Percentiles rank a stretch among this genome's conserved stretches.
Evolutionary conservation across 768 basidiomycete genomes (phyloP).

Genomic region (Epithele typhae): DNA sequence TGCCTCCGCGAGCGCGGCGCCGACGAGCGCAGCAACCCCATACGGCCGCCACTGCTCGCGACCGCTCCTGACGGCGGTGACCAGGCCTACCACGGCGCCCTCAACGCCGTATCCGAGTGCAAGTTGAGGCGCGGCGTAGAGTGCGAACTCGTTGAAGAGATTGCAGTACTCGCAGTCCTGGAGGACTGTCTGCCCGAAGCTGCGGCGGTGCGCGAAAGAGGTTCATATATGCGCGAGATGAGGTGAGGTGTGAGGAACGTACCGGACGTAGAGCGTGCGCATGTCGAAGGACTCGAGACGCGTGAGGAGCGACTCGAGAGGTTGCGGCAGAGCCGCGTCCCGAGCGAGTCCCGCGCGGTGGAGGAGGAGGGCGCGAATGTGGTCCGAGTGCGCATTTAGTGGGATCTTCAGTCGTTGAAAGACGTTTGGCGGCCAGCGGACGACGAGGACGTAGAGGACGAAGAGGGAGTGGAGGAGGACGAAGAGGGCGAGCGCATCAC

Average conservation of each 20-base stretch:
- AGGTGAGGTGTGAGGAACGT: conserved; percentile 14
- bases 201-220: conserved; percentile 27
- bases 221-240: background rate
- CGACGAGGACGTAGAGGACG: too few relatives aligned
- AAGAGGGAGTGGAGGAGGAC: too few relatives aligned
- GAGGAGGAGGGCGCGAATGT: conserved; percentile 43
- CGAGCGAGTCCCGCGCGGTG: conserved; percentile 34
- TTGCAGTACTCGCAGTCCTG: conserved; percentile 64
- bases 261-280: conserved; percentile 59
- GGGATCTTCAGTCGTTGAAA: conserved; percentile 53
- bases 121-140: conserved; percentile 53
- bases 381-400: conserved; percentile 48
- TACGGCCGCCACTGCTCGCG: conserved; percentile 41
- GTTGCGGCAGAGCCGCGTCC: conserved; percentile 33
- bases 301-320: conserved; percentile 52
- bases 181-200: conserved; percentile 66
- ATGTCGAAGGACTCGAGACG: conserved; percentile 54
- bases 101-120: conserved; percentile 59
- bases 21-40: too few relatives aligned
- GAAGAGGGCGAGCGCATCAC: too few relatives aligned
- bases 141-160: conserved; percentile 53
- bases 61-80: too few relatives aligned
- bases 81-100: conserved; percentile 47
- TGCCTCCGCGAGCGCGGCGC: conserved; percentile 44
- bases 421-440: conserved; percentile 52